Evolutionary conservation across 2,329 filamentous ascomycete genomes (phyloP).

Genomic region (Karstenula rhodostoma): DNA sequence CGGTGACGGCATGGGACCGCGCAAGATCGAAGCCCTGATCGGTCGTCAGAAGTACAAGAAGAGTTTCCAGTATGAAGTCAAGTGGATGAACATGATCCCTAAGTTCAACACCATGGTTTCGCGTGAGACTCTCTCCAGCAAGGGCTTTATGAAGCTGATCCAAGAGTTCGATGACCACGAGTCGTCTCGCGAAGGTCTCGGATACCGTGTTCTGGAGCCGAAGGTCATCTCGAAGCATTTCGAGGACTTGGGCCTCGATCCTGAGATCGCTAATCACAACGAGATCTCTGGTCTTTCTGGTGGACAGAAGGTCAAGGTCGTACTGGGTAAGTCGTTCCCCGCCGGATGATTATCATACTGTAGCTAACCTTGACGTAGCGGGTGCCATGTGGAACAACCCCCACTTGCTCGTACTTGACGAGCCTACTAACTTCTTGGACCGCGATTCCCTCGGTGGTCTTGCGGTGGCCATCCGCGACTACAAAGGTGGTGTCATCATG

Average conservation of each 20-base stretch:
- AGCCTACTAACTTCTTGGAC: slow-evolving; percentile 99
- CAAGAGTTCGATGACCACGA: slow-evolving; percentile 99
- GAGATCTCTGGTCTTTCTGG: slow-evolving; percentile 95
- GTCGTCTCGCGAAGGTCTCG: slow-evolving; percentile 96
- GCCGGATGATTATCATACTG: slow-evolving; percentile 50
- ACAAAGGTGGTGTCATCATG: slow-evolving; percentile 98
- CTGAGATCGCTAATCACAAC: slow-evolving; percentile 98
- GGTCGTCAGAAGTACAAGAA: slow-evolving; percentile 99
- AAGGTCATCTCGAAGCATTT: slow-evolving; percentile 98
- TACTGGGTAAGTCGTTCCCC: slow-evolving; percentile 73
- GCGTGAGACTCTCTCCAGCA: slow-evolving; percentile 85
- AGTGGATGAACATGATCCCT: slow-evolving; percentile 88
- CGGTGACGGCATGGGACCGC: slow-evolving; percentile 78
- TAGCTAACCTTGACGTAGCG: slow-evolving; percentile 54
- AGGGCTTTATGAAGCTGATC: slow-evolving; percentile 90
- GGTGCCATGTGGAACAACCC: slow-evolving; percentile 99
- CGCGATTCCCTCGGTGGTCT: slow-evolving; percentile 96
- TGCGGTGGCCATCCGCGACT: slow-evolving; percentile 97
- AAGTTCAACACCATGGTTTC: slow-evolving; percentile 95
- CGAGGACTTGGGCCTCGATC: slow-evolving; percentile 93
- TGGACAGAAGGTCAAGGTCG: slow-evolving; percentile 99
- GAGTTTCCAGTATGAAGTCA: slow-evolving; percentile 97
- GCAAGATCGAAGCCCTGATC: slow-evolving; percentile 86
- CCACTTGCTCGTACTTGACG: slow-evolving; percentile 94
- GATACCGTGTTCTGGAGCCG: slow-evolving; percentile 91